A percentile compares a stretch with the other conserved stretches of the same genome.
phyloP scores from a whole-genome alignment of 768 basidiomycete species.

The Filobasidium floriforme region DNA sequence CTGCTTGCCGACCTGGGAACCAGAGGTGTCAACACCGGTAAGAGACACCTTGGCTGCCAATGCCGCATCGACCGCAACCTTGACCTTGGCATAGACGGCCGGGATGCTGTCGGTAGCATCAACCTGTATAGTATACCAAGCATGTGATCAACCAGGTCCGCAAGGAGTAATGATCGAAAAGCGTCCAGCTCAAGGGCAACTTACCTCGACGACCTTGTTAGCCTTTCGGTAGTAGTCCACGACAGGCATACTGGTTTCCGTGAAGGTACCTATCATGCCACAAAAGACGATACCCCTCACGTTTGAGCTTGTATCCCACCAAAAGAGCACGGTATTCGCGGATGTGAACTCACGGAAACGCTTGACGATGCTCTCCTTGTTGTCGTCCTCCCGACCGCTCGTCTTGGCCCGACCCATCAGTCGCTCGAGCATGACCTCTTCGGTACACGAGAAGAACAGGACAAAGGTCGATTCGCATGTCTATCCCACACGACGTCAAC shows the following conservation, averaged over 20 bases:
- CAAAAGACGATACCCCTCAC: neutral
- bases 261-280: constrained; percentile 67
- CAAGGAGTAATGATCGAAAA: neutral
- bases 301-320: neutral
- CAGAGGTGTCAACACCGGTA: neutral
- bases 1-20: neutral
- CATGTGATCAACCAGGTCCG: neutral
- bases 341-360: constrained; percentile 88
- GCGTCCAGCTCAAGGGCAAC: constrained; percentile 25
- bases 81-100: constrained; percentile 61
- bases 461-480: constrained; percentile 73
- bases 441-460: constrained; percentile 77
- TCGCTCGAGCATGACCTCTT: constrained; percentile 77
- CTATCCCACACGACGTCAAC: constrained; percentile 44
- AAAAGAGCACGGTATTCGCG: neutral
- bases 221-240: constrained; percentile 66
- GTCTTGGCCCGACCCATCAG: constrained; percentile 86
- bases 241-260: constrained; percentile 84
- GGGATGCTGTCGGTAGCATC: constrained; percentile 55
- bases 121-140: constrained; percentile 32
- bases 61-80: constrained; percentile 53
- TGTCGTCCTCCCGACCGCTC: constrained; percentile 92
- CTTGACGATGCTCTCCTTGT: constrained; percentile 86
- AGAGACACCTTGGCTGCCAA: constrained; percentile 36
- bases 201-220: constrained; percentile 71